These are phyloP conservation scores for Metschnikowia amazonensis DNA, from an alignment of 805 yeast species.

Conservation along the genomic window DNA sequence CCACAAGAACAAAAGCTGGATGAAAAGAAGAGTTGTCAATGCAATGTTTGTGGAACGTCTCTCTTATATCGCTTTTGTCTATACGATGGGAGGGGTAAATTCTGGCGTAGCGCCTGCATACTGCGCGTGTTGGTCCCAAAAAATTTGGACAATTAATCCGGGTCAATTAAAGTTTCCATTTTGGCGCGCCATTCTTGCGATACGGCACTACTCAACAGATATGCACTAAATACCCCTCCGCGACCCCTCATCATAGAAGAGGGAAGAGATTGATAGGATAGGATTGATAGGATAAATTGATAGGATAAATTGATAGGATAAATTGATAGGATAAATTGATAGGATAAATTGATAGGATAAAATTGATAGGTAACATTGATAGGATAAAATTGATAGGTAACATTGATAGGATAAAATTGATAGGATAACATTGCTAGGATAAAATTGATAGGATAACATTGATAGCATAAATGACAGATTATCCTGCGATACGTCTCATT, in stretches of 20 bases:
- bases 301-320: too few species aligned
- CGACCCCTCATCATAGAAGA: neutral
- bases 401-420: too few species aligned
- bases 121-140: conserved; percentile 6
- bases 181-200: conserved; percentile 11
- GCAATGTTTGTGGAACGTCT: neutral
- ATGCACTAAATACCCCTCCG: conserved; percentile 11
- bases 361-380: too few species aligned
- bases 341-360: too few species aligned
- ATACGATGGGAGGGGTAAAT: conserved; percentile 17
- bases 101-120: conserved; percentile 13
- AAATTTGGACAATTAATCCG: conserved; percentile 13
- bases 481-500: too few species aligned
- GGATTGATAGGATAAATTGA: too few species aligned
- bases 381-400: too few species aligned
- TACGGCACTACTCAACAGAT: conserved; percentile 4
- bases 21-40: neutral
- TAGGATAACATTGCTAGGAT: too few species aligned
- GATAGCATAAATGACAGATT: too few species aligned
- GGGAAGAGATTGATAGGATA: too few species aligned
- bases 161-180: neutral
- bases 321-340: too few species aligned
- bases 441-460: too few species aligned
- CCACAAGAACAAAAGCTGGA: neutral
- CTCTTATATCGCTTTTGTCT: conserved; percentile 4